Percentiles rank a stretch among this genome's conserved stretches.
Evolutionary conservation across 352 stramenopile species (phyloP).

Genomic region (Pythium coloratum): DNA sequence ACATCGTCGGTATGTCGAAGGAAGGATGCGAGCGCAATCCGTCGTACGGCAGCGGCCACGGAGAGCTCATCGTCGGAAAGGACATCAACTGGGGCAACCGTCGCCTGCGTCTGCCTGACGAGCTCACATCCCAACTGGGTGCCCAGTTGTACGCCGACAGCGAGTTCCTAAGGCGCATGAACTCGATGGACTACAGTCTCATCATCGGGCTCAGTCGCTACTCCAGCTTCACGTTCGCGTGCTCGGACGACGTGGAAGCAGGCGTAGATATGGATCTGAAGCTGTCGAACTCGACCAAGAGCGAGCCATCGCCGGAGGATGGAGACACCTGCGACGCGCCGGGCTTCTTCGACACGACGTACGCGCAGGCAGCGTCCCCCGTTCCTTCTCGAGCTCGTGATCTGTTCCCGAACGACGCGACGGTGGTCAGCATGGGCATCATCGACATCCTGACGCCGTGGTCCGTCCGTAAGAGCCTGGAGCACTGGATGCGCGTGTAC

Average conservation of each 20-base stretch:
- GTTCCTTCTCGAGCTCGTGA: constrained; percentile 22
- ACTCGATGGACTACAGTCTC: constrained; percentile 97
- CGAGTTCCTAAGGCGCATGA: constrained; percentile 92
- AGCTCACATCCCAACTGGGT: constrained; percentile 71
- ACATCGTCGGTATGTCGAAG: constrained; percentile 83
- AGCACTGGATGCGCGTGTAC: constrained; percentile 85
- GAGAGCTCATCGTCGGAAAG: constrained; percentile 82
- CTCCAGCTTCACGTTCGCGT: constrained; percentile 25
- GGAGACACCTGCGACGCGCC: constrained; percentile 35
- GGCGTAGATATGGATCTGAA: constrained; percentile 11
- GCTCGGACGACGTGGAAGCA: constrained; percentile 18
- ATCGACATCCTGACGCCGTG: constrained; percentile 97
- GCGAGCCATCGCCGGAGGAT: constrained; percentile 5
- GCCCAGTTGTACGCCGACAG: constrained; percentile 90
- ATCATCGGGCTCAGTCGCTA: constrained; percentile 90
- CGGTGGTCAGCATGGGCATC: constrained; percentile 94
- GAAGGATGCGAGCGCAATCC: constrained; percentile 75
- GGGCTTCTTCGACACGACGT: constrained; percentile 34
- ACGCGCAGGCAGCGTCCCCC: constrained; percentile 60
- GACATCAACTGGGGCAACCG: constrained; percentile 87
- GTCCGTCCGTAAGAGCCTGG: constrained; percentile 91
- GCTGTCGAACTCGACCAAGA: constrained; percentile 16
- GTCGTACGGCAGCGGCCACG: constrained; percentile 58
- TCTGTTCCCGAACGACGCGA: constrained; percentile 62
- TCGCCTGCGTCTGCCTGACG: constrained; percentile 63